Evolutionary conservation across 2,329 filamentous ascomycete species (phyloP).

Genomic region (Alternaria gansuensis): DNA sequence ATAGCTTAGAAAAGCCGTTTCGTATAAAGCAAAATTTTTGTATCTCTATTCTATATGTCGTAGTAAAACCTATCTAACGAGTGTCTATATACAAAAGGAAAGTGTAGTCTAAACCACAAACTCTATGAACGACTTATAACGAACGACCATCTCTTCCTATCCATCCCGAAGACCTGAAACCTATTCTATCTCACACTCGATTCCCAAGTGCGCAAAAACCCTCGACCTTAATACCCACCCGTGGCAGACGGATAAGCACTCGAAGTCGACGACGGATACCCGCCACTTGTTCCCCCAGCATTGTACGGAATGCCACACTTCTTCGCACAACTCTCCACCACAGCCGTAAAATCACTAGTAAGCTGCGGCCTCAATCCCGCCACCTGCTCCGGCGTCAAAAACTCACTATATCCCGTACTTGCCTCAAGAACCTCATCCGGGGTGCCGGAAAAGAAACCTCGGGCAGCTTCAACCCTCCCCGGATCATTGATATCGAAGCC

Average conservation of each 20-base stretch:
- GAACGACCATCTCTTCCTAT: background rate
- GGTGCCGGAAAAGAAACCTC: constrained; percentile 43
- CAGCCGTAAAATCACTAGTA: constrained; percentile 29
- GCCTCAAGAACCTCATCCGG: constrained; percentile 33
- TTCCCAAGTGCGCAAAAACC: background rate
- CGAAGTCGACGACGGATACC: background rate
- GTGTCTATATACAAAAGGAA: constrained; percentile 10
- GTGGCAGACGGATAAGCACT: background rate
- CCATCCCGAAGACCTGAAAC: background rate
- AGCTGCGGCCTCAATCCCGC: constrained; percentile 23
- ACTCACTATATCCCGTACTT: constrained; percentile 28
- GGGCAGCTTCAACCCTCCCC: constrained; percentile 43
- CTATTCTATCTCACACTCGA: fast-evolving
- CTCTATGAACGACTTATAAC: background rate
- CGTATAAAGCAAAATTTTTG: no score
- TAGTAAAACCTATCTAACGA: constrained; percentile 2
- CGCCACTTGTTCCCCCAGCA: background rate
- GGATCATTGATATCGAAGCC: constrained; percentile 52
- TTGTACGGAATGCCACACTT: constrained; percentile 31
- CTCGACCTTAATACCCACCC: background rate
- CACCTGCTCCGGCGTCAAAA: constrained; percentile 29
- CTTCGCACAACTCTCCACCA: constrained; percentile 33
- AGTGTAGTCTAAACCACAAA: background rate
- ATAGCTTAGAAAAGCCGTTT: background rate
- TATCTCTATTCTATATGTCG: background rate